These are phyloP conservation scores for Backusella morwellensis DNA, from an alignment of 192 early-diverging fungal genomes.

Conservation along the genomic window DNA sequence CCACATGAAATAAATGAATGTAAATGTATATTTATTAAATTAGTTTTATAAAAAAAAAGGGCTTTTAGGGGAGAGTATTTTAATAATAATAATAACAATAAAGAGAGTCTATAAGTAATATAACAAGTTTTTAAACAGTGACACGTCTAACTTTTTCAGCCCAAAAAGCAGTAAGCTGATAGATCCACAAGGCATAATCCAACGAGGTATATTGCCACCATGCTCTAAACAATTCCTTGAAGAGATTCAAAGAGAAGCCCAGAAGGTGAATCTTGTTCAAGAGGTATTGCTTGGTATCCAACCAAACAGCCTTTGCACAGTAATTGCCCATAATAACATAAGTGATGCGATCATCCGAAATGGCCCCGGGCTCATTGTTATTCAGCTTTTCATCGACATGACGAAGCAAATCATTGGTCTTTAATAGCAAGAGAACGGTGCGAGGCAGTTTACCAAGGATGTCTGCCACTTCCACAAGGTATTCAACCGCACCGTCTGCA, in stretches of 20 bases:
- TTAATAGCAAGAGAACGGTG: slow-evolving; percentile 83
- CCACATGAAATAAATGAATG: neutral
- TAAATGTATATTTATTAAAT: neutral
- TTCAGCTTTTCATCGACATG: slow-evolving; percentile 58
- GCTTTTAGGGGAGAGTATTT: neutral
- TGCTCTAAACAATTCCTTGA: slow-evolving; percentile 12
- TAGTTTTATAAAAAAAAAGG: neutral
- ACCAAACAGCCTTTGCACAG: slow-evolving; percentile 34
- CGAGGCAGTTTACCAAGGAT: slow-evolving; percentile 84
- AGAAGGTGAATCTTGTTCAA: neutral
- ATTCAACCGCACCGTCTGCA: slow-evolving; percentile 51
- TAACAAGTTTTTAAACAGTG: neutral
- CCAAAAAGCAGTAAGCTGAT: slow-evolving; percentile 5
- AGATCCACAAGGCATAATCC: neutral
- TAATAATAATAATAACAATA: neutral
- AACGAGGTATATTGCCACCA: slow-evolving; percentile 14
- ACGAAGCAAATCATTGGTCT: slow-evolving; percentile 89
- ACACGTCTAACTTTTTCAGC: neutral
- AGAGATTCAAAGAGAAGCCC: neutral
- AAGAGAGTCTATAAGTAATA: neutral
- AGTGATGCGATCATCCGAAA: slow-evolving; percentile 19
- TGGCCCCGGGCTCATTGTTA: neutral
- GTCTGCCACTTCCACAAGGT: slow-evolving; percentile 73
- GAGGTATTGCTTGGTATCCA: slow-evolving; percentile 19
- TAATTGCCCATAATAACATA: slow-evolving; percentile 37